Evolutionary conservation across 805 yeast species (phyloP), one percentile per base, ranked within the genome.

Genomic region (Kurtzmaniella fragi): DNA sequence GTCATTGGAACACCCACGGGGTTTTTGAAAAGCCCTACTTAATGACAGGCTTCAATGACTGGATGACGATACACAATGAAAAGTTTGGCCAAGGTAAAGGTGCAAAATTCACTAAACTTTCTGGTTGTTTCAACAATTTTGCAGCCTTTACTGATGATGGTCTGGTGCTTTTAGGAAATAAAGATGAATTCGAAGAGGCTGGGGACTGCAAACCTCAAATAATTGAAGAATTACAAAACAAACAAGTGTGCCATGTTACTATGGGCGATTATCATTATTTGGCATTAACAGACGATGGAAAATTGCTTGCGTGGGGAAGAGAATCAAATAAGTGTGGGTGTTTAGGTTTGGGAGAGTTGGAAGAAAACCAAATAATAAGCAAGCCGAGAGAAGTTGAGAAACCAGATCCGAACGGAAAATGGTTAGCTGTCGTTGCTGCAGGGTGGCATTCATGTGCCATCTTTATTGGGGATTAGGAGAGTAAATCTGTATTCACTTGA

Each of bases 381-480:
- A 46, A 36, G 17, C 64, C 63, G 2, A 37, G 43, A 6, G 32
- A 38, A 17, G 58, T 70, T 1, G 45, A 47, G 2, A 62, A 54
- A 20, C 87, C 87, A 2, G 58, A 64, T 1, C 27, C 16, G 4
- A 50, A 50, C 3, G 77, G 77, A 3, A 60, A 62, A 26, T 78
- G 82, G 52, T 56, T 82, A 15, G 79, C 80, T 0, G 71, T 83
- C 27, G 73, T 84, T 1, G 87, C 90, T 5, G 81, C 80, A 12
- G 95, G 93, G 1, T 84, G 91, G 91, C 93, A 84, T 42, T 75
- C 87, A 5, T 78, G 81, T 32, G 89, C 88, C 1, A 62, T 84
- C 7, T 36, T 15, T 13, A 36, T 36, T 26, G 37, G 23, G 25
- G 25, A 20, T 20, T 20, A 8, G 8, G 8, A n/a, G n/a, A n/a